Percentiles rank a stretch among this genome's conserved stretches.
Evolutionary conservation across 441 rosid genomes (phyloP).

Genomic region (Kokia cookei): DNA sequence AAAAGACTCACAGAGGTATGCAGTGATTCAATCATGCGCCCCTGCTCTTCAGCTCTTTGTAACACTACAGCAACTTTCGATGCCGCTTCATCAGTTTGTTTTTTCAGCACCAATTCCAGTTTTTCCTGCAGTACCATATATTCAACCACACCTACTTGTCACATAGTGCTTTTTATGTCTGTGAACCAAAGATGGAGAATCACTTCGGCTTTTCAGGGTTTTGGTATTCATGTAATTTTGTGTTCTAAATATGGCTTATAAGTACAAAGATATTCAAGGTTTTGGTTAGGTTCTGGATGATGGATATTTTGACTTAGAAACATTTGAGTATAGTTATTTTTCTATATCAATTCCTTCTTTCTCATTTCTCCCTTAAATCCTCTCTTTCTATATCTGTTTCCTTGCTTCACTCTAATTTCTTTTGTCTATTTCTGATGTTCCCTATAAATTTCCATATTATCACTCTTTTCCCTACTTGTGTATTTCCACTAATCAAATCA

Average conservation of each 20-base stretch:
- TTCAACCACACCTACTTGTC: neutral
- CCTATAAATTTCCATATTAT: neutral
- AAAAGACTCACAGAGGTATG: constrained; percentile 72
- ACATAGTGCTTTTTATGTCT: neutral
- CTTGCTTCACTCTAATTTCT: neutral
- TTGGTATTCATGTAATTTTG: neutral
- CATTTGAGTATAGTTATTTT: neutral
- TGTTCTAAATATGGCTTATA: neutral
- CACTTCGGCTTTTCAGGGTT: neutral
- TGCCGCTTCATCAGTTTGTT: constrained; percentile 77
- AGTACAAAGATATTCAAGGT: neutral
- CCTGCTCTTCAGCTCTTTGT: constrained; percentile 94
- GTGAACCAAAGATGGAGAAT: neutral
- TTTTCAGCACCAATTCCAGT: constrained; percentile 67
- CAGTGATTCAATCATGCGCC: constrained; percentile 86
- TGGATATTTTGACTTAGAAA: neutral
- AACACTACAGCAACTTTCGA: constrained; percentile 79
- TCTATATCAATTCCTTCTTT: neutral
- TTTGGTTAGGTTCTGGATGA: neutral
- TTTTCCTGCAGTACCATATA: constrained; percentile 46
- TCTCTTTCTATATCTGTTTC: neutral
- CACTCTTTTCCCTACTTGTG: neutral
- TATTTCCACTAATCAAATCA: neutral
- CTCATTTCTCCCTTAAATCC: neutral
- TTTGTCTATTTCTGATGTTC: neutral